A percentile compares a stretch with the other conserved stretches of the same genome.
phyloP scores from a whole-genome alignment of 2,329 filamentous ascomycete genomes.

The Lomentospora prolificans region DNA sequence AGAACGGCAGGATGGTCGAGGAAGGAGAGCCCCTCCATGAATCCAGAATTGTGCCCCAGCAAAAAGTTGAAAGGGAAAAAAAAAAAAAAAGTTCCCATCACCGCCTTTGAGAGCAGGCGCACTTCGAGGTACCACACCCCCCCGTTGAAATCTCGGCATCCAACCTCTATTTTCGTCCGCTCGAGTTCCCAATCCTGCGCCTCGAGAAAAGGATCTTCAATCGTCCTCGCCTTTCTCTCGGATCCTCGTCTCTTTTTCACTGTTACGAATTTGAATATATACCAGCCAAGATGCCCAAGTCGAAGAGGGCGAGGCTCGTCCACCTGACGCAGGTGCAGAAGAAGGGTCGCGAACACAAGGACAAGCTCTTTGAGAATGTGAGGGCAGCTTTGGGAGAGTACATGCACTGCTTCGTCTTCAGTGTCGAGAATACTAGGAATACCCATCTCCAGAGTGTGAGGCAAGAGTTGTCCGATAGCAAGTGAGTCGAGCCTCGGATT shows the following conservation, averaged over 20 bases:
- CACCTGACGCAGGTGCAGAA: conserved; percentile 87
- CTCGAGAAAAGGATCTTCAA: too few relatives aligned
- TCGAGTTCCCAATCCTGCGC: not conserved
- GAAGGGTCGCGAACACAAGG: conserved; percentile 86
- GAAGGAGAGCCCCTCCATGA: too few relatives aligned
- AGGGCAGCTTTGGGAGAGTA: conserved; percentile 77
- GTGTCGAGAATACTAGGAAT: conserved; percentile 96
- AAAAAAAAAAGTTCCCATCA: not conserved
- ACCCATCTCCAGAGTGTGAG: conserved; percentile 88
- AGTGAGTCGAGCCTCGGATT: conserved; percentile 42
- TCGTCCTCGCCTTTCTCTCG: not conserved
- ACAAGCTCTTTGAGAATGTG: conserved; percentile 79
- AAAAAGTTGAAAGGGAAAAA: not conserved
- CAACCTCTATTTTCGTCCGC: too few relatives aligned
- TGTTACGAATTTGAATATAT: not conserved
- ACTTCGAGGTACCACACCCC: not conserved
- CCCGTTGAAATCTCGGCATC: not conserved
- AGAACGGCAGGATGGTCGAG: too few relatives aligned
- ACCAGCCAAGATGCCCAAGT: conserved; percentile 71
- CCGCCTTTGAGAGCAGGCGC: not conserved
- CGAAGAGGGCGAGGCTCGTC: conserved; percentile 81
- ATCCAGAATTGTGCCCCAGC: not conserved
- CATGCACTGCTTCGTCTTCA: conserved; percentile 87
- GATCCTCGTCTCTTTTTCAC: not conserved
- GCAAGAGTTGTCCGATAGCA: conserved; percentile 72